phyloP scores from a whole-genome alignment of 495 filamentous ascomycete genomes.

The Tuber aestivum region DNA sequence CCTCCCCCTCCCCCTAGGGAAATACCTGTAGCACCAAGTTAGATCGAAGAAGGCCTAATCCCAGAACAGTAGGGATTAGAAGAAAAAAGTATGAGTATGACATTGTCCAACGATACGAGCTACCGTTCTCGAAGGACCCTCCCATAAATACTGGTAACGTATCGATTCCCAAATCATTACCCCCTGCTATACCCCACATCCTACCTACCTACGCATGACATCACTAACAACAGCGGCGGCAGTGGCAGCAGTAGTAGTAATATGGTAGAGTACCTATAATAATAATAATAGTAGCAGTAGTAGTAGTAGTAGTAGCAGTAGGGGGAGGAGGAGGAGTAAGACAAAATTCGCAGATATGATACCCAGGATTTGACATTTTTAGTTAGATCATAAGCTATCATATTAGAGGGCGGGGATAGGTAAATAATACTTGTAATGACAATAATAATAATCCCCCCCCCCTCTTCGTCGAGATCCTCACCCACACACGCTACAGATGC shows the following conservation, averaged over 20 bases:
- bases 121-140: background rate
- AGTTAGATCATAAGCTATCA: background rate
- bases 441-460: background rate
- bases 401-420: background rate
- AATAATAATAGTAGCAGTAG: background rate
- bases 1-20: background rate
- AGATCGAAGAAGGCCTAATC: background rate
- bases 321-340: background rate
- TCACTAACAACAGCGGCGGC: background rate
- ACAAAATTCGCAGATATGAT: background rate
- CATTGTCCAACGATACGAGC: background rate
- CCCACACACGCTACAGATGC: background rate
- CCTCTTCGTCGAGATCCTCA: too few relatives aligned
- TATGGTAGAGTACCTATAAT: background rate
- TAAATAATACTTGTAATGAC: background rate
- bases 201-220: background rate
- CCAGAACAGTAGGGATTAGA: background rate
- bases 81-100: background rate
- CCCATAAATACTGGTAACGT: background rate
- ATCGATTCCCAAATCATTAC: background rate
- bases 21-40: background rate
- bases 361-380: background rate
- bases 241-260: background rate
- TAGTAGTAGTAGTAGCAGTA: background rate
- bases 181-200: background rate